Evolutionary conservation across 2,329 filamentous ascomycete genomes (phyloP).

Genomic region (Lecanicillium sp.): DNA sequence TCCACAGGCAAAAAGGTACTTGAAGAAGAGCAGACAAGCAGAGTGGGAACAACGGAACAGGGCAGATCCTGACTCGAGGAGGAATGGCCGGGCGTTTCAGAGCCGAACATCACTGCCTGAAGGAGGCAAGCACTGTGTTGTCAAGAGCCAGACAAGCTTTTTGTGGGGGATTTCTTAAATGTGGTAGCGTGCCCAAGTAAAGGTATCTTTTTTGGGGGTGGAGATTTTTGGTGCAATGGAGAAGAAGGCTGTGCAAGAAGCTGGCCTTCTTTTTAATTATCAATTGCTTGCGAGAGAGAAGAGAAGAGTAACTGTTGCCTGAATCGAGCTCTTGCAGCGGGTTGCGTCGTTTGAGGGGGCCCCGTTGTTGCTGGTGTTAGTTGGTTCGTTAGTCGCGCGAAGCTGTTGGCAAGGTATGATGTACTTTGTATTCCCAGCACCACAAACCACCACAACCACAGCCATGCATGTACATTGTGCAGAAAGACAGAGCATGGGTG

Average conservation of each 20-base stretch:
- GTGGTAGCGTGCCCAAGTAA: no score
- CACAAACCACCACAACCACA: no score
- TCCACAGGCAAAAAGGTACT: no score
- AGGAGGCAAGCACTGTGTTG: constrained; percentile 23
- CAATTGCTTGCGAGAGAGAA: neutral
- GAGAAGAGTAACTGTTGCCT: neutral
- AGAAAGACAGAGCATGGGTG: no score
- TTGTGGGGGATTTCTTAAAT: constrained; percentile 13
- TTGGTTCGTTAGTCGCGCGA: neutral
- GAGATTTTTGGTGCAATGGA: neutral
- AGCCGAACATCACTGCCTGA: constrained; percentile 26
- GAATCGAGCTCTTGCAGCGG: no score
- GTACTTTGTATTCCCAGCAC: no score
- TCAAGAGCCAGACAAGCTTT: constrained; percentile 35
- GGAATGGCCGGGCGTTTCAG: constrained; percentile 28
- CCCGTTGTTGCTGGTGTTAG: neutral
- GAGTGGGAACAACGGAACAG: neutral
- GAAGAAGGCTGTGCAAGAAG: no score
- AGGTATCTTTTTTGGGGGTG: neutral
- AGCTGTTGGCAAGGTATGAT: neutral
- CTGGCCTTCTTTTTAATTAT: neutral
- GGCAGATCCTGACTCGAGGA: constrained; percentile 14
- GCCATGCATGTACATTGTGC: no score
- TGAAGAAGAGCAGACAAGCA: constrained; percentile 6
- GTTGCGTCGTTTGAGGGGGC: no score